Conservation (phyloP, 768 basidiomycete genomes). For the Pisolithus sp. region DNA sequence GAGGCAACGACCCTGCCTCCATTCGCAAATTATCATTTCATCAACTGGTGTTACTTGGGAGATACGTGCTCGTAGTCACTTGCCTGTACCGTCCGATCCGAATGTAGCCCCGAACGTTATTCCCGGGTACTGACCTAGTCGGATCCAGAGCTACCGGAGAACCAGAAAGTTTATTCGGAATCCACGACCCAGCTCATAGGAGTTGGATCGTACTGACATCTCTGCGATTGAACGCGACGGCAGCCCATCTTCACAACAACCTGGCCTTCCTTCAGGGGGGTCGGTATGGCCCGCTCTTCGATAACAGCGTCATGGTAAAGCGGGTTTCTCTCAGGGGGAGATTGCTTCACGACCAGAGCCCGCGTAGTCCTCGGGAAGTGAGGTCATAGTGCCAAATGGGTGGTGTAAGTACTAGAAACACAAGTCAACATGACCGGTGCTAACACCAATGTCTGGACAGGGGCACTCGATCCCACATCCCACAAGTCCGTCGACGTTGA, state of each 20-base stretch:
- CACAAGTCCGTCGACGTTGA: too few species aligned
- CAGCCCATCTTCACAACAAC: slow-evolving; percentile 61
- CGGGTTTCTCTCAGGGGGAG: slow-evolving; percentile 33
- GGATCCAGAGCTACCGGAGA: slow-evolving; percentile 59
- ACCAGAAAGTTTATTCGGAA: not conserved
- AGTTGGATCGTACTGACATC: slow-evolving; percentile 39
- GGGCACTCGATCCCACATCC: too few species aligned
- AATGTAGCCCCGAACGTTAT: slow-evolving; percentile 54
- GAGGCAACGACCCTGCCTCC: slow-evolving; percentile 61
- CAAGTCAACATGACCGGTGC: too few species aligned
- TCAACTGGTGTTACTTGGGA: not conserved
- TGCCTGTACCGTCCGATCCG: slow-evolving; percentile 73
- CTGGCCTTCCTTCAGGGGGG: slow-evolving; percentile 44
- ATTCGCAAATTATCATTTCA: not conserved
- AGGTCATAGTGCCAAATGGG: slow-evolving; percentile 3
- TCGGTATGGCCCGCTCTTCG: slow-evolving; percentile 42
- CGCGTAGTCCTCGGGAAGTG: slow-evolving; percentile 38
- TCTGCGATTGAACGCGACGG: slow-evolving; percentile 72
- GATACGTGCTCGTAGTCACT: slow-evolving; percentile 4
- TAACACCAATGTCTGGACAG: too few species aligned
- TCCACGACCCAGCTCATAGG: too few species aligned
- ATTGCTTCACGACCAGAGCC: slow-evolving; percentile 43
- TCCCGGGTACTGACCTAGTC: slow-evolving; percentile 60
- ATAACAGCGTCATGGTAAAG: slow-evolving; percentile 53
- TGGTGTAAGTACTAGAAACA: too few species aligned